These are phyloP conservation scores for Periconia macrospinosa DNA, from an alignment of 2,329 filamentous ascomycete species.

Conservation along the genomic window DNA sequence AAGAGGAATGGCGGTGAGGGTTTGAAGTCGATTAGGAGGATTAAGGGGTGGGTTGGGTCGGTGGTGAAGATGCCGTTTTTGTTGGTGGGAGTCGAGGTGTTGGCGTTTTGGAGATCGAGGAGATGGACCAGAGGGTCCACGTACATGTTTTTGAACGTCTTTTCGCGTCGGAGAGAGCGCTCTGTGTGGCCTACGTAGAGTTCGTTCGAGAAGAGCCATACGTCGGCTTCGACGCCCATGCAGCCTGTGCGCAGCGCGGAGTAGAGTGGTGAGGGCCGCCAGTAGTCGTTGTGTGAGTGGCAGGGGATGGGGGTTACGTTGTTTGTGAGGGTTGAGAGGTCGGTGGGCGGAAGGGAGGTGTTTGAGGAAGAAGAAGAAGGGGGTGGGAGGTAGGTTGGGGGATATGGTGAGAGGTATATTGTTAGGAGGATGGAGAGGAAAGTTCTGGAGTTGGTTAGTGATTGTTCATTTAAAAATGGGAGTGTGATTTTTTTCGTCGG, in stretches of 20 bases:
- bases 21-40: constrained; percentile 58
- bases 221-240: constrained; percentile 59
- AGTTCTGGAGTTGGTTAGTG: constrained; percentile 38
- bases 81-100: constrained; percentile 11
- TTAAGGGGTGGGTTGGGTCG: constrained; percentile 51
- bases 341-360: constrained; percentile 8
- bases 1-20: constrained; percentile 32
- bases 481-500: no score
- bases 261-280: constrained; percentile 57
- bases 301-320: constrained; percentile 55
- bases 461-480: constrained; percentile 36
- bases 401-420: constrained; percentile 44
- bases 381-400: constrained; percentile 17
- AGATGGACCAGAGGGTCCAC: constrained; percentile 55
- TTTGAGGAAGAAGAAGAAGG: not conserved
- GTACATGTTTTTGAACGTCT: constrained; percentile 57
- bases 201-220: constrained; percentile 58
- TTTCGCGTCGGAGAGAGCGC: constrained; percentile 34
- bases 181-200: constrained; percentile 59
- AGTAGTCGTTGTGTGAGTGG: constrained; percentile 64
- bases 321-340: constrained; percentile 53
- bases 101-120: constrained; percentile 53
- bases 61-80: constrained; percentile 56
- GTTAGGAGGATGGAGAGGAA: constrained; percentile 29
- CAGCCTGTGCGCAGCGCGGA: constrained; percentile 59